phyloP scores from a whole-genome alignment of 495 filamentous ascomycete species.

The Aspergillus cavernicola region DNA sequence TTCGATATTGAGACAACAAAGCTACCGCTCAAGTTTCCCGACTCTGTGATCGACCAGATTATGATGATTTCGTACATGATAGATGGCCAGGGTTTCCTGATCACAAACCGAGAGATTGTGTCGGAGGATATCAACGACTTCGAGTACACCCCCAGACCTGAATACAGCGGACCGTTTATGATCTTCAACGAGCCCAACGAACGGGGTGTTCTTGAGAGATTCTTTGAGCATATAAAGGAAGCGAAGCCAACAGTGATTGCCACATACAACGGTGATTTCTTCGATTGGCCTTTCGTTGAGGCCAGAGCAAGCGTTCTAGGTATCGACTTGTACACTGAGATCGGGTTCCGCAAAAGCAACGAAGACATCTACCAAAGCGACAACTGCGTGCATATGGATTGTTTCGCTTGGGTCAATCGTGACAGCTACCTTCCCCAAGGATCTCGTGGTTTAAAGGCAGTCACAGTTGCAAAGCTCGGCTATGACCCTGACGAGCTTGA shows the following conservation, averaged over 20 bases:
- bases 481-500: slow-evolving; percentile 99
- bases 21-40: slow-evolving; percentile 95
- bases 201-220: slow-evolving; percentile 79
- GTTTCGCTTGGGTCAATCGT: slow-evolving; percentile 97
- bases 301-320: slow-evolving; percentile 84
- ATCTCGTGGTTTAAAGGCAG: slow-evolving; percentile 94
- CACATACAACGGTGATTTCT: slow-evolving; percentile 99
- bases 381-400: slow-evolving; percentile 98
- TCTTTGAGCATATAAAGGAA: slow-evolving; percentile 94
- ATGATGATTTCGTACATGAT: slow-evolving; percentile 99
- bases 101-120: slow-evolving; percentile 97
- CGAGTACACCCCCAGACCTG: slow-evolving; percentile 95
- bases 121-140: slow-evolving; percentile 98
- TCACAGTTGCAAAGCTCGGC: slow-evolving; percentile 94
- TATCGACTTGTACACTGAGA: slow-evolving; percentile 99
- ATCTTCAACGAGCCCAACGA: slow-evolving; percentile 98
- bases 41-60: slow-evolving; percentile 89
- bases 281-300: slow-evolving; percentile 99
- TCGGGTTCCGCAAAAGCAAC: slow-evolving; percentile 89
- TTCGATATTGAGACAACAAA: slow-evolving; percentile 99
- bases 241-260: slow-evolving; percentile 93
- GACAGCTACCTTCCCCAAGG: slow-evolving; percentile 98
- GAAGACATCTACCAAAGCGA: slow-evolving; percentile 95
- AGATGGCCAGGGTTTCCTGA: slow-evolving; percentile 95
- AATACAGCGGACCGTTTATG: slow-evolving; percentile 91